phyloP scores from a whole-genome alignment of 306 rosid genomes.

The Glycine tomentella region DNA sequence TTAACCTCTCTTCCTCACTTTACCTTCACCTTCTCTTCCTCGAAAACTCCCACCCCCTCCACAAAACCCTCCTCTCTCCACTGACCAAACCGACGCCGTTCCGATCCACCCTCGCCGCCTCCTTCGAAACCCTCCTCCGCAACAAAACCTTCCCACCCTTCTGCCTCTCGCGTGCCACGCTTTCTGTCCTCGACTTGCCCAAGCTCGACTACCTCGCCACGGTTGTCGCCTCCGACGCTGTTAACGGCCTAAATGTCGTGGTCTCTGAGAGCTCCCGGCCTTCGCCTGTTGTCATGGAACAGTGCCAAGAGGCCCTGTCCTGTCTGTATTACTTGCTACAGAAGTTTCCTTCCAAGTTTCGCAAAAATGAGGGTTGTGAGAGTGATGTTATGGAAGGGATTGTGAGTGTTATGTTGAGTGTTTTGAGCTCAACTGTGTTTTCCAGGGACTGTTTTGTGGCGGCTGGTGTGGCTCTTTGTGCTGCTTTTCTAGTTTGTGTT shows the following conservation, averaged over 20 bases:
- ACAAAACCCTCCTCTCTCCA: conserved; percentile 68
- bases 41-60: conserved; percentile 78
- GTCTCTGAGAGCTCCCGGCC: conserved; percentile 73
- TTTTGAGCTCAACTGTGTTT: conserved; percentile 71
- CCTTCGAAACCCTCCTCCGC: conserved; percentile 61
- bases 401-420: conserved; percentile 61
- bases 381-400: conserved; percentile 57
- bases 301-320: conserved; percentile 95
- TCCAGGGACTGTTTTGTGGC: conserved; percentile 94
- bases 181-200: conserved; percentile 80
- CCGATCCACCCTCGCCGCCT: conserved; percentile 46
- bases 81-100: conserved; percentile 61
- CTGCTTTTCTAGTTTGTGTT: conserved; percentile 77
- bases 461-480: conserved; percentile 89
- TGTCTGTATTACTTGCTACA: conserved; percentile 93
- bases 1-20: conserved; percentile 30
- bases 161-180: conserved; percentile 70
- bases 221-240: conserved; percentile 66
- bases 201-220: conserved; percentile 74
- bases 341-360: conserved; percentile 73
- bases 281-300: conserved; percentile 93
- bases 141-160: conserved; percentile 44
- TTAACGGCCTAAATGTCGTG: conserved; percentile 59
- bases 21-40: conserved; percentile 76
- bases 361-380: conserved; percentile 15